Evolutionary conservation across 345 rosid species (phyloP).

Genomic region (Dipteronia dyeriana): DNA sequence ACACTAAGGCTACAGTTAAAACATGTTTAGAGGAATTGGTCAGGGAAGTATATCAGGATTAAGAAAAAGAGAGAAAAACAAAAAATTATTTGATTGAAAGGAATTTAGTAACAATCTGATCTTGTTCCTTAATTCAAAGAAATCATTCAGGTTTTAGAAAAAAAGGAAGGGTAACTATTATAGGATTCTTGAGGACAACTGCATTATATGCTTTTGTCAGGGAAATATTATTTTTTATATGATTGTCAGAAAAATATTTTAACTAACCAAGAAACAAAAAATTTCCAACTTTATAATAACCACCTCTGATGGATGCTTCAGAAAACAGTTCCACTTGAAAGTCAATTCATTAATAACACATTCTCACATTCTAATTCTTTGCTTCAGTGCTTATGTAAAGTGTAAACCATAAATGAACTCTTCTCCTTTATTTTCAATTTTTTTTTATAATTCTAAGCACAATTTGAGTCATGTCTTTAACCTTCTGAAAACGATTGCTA

Average conservation of each 20-base stretch:
- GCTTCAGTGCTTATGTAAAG: neutral
- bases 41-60: neutral
- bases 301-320: neutral
- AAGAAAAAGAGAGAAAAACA: neutral
- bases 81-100: neutral
- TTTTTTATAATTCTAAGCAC: neutral
- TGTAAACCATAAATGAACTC: neutral
- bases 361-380: neutral
- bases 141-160: neutral
- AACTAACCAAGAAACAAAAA: neutral
- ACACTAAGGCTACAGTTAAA: neutral
- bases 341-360: neutral
- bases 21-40: neutral
- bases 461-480: neutral
- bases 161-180: neutral
- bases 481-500: neutral
- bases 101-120: neutral
- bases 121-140: slow-evolving; percentile 1
- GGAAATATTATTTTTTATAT: no score
- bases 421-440: neutral
- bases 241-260: neutral
- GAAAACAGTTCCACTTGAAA: neutral
- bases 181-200: neutral
- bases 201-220: neutral
- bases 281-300: neutral